Base-by-base conservation (phyloP, 306 rosid genomes). In the Fragaria ananassa region DNA sequence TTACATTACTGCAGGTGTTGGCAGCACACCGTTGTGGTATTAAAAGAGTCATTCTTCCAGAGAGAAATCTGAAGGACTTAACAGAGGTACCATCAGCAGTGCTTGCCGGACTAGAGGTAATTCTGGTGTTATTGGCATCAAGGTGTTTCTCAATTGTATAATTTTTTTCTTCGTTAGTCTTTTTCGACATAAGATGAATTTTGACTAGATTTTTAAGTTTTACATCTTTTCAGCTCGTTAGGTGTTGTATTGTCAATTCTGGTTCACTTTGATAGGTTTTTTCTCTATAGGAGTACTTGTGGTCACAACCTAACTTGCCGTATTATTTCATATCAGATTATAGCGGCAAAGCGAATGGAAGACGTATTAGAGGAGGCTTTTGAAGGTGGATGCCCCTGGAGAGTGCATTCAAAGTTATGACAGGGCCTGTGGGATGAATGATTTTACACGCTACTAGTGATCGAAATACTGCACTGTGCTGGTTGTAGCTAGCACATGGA, bases 21-120 rank as follows among this genome's bases (percentile, higher is more conserved):
- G 99, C 97, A 62, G 99, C 99, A 15, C 97, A 92, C 71, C 93
- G 97, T 70, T 84, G 71, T 71, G 97, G 99, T 72, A 89, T 95
- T 71, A 95, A 83, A 82, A 90, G 99, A 75, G 91, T 95, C 71
- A 92, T 95, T 80, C 87, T 92, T 47, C 99, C 99, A 49, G 93
- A 95, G 85, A 90, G 93, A 87, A 95, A 95, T 80, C 79, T 88
- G 91, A 95, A 95, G 80, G 99, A 95, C 87, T 89, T 92, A 81
- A 94, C 75, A 74, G 98, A 95, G 86, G 96, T 95, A 46, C 97
- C 98, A 76, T 66, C 98, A 11, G 83, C 87, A 7, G 97, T 95
- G 80, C 92, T 92, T 63, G 85, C 87, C 27, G 83, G 76, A 79
- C 74, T 95, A 83, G 98, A 95, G 98, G 98, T 92, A 83, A 79